A percentile compares a stretch with the other conserved stretches of the same genome.
Conservation (phyloP, 2,329 filamentous ascomycete genomes). For the Dactylellina leptospora region DNA sequence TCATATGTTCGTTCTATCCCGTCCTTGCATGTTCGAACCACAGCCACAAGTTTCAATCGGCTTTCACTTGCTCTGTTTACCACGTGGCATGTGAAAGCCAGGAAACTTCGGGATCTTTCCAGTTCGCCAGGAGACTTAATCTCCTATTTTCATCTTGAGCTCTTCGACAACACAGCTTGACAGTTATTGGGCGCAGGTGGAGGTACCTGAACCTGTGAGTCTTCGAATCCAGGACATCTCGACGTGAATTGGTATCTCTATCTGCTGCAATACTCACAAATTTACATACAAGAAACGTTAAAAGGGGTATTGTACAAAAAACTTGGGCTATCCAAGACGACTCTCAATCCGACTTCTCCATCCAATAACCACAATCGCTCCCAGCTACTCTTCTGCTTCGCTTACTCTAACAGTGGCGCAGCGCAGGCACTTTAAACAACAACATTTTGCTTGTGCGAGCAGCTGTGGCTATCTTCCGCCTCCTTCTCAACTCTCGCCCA, state of each 20-base stretch:
- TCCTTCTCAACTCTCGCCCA: conserved; percentile 40
- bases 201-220: too few relatives aligned
- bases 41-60: not conserved
- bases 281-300: conserved; percentile 28
- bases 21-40: conserved; percentile 19
- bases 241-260: conserved; percentile 21
- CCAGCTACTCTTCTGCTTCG: not conserved
- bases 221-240: too few relatives aligned
- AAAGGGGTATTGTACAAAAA: conserved; percentile 28
- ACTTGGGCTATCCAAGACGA: conserved; percentile 19
- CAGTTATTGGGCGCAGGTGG: too few relatives aligned
- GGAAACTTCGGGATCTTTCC: conserved; percentile 25
- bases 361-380: not conserved
- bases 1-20: conserved; percentile 20
- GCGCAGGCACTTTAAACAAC: conserved; percentile 17
- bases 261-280: conserved; percentile 10
- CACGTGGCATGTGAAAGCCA: conserved; percentile 25
- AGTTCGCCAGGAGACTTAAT: not conserved
- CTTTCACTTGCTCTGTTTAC: conserved; percentile 12
- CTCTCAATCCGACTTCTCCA: not conserved
- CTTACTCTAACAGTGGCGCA: not conserved
- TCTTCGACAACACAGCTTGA: too few relatives aligned
- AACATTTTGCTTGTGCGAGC: conserved; percentile 27
- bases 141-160: not conserved
- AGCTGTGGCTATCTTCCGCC: conserved; percentile 42